These are phyloP conservation scores for Aspergillus transmontanensis DNA, from an alignment of 2,329 filamentous ascomycete species.

Conservation along the genomic window DNA sequence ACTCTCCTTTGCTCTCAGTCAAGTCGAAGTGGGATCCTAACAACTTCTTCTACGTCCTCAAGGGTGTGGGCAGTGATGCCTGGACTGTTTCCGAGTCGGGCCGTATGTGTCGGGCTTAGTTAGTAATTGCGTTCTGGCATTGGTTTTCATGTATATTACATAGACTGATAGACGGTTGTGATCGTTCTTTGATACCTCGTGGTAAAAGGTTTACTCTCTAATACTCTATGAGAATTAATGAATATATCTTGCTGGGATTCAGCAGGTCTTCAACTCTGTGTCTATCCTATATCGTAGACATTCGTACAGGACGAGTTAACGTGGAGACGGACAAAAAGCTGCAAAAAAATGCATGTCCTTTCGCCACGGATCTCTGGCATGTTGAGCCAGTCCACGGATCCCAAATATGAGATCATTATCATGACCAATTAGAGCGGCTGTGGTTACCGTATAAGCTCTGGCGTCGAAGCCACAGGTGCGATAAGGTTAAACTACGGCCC, in stretches of 20 bases:
- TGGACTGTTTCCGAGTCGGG: slow-evolving; percentile 34
- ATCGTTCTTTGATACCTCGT: background rate
- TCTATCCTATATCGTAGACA: background rate
- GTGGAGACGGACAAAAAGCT: too few species aligned
- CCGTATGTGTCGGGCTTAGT: slow-evolving; percentile 30
- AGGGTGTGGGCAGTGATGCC: slow-evolving; percentile 42
- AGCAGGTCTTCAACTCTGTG: background rate
- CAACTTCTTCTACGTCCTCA: slow-evolving; percentile 44
- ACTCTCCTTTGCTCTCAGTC: slow-evolving; percentile 36
- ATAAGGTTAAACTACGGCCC: background rate
- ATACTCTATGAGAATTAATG: background rate
- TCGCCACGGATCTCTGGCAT: background rate
- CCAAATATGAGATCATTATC: background rate
- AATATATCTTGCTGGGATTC: background rate
- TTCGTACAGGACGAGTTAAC: background rate
- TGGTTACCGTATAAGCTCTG: background rate
- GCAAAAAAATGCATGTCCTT: too few species aligned
- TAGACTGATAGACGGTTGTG: background rate
- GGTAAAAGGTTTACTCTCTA: background rate
- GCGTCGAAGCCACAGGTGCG: background rate
- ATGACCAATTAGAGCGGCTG: background rate
- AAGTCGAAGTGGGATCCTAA: slow-evolving; percentile 48
- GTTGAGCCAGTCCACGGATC: background rate
- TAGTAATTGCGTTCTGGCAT: background rate
- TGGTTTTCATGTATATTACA: background rate